Percentiles rank a stretch among this genome's conserved stretches.
phyloP scores from a whole-genome alignment of 2,329 filamentous ascomycete species.

The Phyllosticta citrichinensis region DNA sequence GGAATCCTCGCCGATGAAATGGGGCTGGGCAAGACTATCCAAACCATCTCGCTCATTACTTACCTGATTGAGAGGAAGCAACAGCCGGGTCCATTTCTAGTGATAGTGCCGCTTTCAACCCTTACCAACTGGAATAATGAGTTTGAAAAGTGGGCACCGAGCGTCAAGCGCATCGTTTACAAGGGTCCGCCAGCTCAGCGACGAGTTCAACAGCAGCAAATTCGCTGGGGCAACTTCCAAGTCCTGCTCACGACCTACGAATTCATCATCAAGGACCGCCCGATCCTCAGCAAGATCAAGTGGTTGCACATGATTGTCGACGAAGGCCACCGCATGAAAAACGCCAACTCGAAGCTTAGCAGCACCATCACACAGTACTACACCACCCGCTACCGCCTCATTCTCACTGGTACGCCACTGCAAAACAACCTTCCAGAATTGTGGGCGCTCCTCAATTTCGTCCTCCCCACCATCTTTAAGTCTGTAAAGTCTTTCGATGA shows the following conservation, averaged over 20 bases:
- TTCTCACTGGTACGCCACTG: conserved; percentile 91
- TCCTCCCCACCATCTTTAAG: conserved; percentile 97
- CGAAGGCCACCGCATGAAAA: conserved; percentile 99
- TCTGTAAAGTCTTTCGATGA: conserved; percentile 98
- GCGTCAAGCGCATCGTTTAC: conserved; percentile 80
- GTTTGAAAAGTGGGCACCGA: conserved; percentile 97
- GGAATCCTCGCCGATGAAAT: conserved; percentile 98
- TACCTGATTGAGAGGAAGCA: conserved; percentile 95
- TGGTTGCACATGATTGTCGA: conserved; percentile 99
- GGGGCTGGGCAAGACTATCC: conserved; percentile 99
- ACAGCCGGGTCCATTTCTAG: conserved; percentile 83
- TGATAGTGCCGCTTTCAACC: conserved; percentile 94
- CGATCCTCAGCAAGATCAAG: conserved; percentile 93
- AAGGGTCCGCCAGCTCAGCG: conserved; percentile 85
- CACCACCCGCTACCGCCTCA: conserved; percentile 85
- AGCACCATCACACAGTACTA: conserved; percentile 94
- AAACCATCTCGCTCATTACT: conserved; percentile 94
- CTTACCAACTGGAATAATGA: conserved; percentile 98
- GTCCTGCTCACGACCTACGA: conserved; percentile 96
- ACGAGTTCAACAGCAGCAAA: conserved; percentile 86
- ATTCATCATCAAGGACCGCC: conserved; percentile 98
- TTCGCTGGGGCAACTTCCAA: conserved; percentile 91
- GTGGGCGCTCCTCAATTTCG: conserved; percentile 98
- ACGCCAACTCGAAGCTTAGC: conserved; percentile 89
- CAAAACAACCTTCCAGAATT: conserved; percentile 95